Evolutionary conservation across 2,329 filamentous ascomycete species (phyloP).

Genomic region (Sporothrix brunneoviolacea): DNA sequence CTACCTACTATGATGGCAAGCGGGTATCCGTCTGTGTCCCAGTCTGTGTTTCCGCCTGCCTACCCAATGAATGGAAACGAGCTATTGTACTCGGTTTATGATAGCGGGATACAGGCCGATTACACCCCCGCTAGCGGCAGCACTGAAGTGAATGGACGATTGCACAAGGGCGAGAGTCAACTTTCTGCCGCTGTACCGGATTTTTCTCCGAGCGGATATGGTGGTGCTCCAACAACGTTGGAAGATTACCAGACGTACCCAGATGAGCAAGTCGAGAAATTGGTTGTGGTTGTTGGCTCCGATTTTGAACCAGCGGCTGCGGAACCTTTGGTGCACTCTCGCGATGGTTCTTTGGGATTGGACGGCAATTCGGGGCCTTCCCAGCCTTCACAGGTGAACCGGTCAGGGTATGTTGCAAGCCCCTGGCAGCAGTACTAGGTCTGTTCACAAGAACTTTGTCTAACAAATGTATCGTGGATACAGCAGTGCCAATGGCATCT

Average conservation of each 20-base stretch:
- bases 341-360: too few relatives aligned
- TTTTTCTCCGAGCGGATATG: slow-evolving; percentile 41
- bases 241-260: slow-evolving; percentile 28
- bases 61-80: slow-evolving; percentile 24
- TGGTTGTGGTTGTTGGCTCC: slow-evolving; percentile 23
- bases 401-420: too few relatives aligned
- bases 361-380: not conserved
- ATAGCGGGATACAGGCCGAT: not conserved
- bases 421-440: too few relatives aligned
- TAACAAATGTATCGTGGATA: too few relatives aligned
- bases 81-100: slow-evolving; percentile 25
- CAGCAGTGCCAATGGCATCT: not conserved
- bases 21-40: slow-evolving; percentile 23
- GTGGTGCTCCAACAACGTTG: slow-evolving; percentile 22
- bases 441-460: too few relatives aligned
- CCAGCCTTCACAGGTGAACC: not conserved
- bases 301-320: slow-evolving; percentile 15
- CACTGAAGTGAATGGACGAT: slow-evolving; percentile 33
- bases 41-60: slow-evolving; percentile 20
- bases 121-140: slow-evolving; percentile 19
- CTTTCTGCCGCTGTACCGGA: slow-evolving; percentile 59
- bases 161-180: slow-evolving; percentile 38
- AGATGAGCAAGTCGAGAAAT: slow-evolving; percentile 26
- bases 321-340: not conserved
- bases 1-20: slow-evolving; percentile 25